Base-by-base conservation (phyloP, 2,329 filamentous ascomycete genomes). In the Madurella mycetomatis region DNA sequence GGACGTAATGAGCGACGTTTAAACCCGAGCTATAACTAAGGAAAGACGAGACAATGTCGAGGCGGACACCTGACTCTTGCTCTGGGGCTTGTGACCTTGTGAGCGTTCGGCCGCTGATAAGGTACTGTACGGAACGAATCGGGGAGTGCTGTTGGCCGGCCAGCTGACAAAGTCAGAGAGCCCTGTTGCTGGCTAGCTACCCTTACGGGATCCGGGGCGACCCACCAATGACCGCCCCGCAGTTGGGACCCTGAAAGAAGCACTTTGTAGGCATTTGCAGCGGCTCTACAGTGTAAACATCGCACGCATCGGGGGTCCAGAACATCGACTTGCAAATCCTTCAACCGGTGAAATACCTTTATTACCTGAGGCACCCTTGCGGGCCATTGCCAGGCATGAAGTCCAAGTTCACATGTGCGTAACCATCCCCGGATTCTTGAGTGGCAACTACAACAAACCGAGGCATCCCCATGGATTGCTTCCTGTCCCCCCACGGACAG, bases 31-130 rank as follows among this genome's bases (percentile, higher is more conserved):
- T 11, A 16, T 25, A 13, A 37, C 1, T 30, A n/a, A 11, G 18
- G 18, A 19, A 37, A 47, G 37, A 44, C 40, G 13, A 30, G 25
- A 40, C 19, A 31, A 9, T 18, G 25, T 42, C 41, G 47, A 44
- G 17, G 37, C n/a, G 39, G 37, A 49, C 53, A 55, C 37, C 53
- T 46, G 51, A 54, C 55, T 39, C 17, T 41, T 44, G 41, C n/a
- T n/a, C n/a, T 25, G 19, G 12, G 40, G 50, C 51, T 49, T 57
- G 50, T 57, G 54, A 57, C 54, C 47, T 19, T 13, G 37, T 19
- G 8, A 37, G 17, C n/a, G 34, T 19, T 46, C 41, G 30, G 25
- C n/a, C 12, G 30, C 44, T 46, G 25, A 46, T 46, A 46, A 34
- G 4, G 25, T 25, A n/a, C n/a, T n/a, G n/a, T 25, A 25, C 25